phyloP scores from a whole-genome alignment of 2,329 filamentous ascomycete genomes.

The Trichocomaceae sp. region DNA sequence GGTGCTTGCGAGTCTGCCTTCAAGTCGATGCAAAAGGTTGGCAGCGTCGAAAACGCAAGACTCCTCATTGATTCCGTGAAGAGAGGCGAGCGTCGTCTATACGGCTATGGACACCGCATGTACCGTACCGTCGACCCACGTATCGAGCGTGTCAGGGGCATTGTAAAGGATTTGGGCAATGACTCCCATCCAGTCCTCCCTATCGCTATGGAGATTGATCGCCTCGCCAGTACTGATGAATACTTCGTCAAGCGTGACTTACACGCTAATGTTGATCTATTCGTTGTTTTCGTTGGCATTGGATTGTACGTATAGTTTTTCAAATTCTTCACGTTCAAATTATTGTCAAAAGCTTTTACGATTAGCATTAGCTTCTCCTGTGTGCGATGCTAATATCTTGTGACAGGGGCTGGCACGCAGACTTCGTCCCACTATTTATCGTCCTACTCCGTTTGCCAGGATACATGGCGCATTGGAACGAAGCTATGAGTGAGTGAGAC shows the following conservation, averaged over 20 bases:
- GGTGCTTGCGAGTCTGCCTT: background rate
- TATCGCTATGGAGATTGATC: background rate
- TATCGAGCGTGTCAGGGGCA: background rate
- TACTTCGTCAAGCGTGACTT: constrained; percentile 1
- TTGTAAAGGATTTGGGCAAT: background rate
- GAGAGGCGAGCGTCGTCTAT: background rate
- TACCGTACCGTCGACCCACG: background rate
- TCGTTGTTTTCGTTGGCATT: background rate
- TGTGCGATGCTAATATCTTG: background rate
- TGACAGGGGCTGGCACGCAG: background rate
- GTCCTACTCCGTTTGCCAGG: background rate
- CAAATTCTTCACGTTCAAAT: too few species aligned
- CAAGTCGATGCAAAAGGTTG: background rate
- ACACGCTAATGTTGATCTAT: background rate
- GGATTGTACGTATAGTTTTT: background rate
- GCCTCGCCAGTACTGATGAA: background rate
- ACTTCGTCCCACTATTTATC: background rate
- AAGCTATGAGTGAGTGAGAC: background rate
- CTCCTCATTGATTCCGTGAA: background rate
- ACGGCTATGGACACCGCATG: background rate
- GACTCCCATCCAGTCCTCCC: background rate
- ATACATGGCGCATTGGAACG: background rate
- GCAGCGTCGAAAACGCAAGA: background rate
- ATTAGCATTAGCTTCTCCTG: background rate
- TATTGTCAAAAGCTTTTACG: background rate